Evolutionary conservation across 768 basidiomycete species (phyloP).

Genomic region (Phylloporus scabripes): DNA sequence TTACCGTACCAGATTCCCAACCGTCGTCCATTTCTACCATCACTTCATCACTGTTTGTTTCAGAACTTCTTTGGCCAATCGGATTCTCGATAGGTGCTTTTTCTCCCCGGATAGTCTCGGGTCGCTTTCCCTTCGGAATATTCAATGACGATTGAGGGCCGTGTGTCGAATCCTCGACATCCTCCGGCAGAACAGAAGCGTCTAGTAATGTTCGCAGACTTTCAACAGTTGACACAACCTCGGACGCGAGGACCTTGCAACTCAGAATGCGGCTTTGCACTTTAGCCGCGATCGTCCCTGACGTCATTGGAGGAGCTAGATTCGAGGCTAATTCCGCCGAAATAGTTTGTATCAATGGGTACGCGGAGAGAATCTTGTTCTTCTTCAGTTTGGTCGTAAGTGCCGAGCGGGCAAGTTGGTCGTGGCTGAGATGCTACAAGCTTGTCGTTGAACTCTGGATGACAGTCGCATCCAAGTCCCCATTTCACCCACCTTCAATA

Average conservation of each 20-base stretch:
- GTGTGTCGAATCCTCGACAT: slow-evolving; percentile 13
- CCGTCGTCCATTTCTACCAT: slow-evolving; percentile 21
- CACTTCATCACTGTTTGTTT: slow-evolving; percentile 9
- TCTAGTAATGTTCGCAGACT: slow-evolving; percentile 42
- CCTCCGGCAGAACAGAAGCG: slow-evolving; percentile 18
- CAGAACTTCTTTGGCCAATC: slow-evolving; percentile 13
- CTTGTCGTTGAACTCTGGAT: neutral
- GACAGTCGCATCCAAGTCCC: neutral
- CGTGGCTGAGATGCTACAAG: slow-evolving; percentile 50
- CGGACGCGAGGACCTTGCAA: slow-evolving; percentile 64
- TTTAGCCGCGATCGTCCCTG: slow-evolving; percentile 48
- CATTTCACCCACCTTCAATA: slow-evolving; percentile 54
- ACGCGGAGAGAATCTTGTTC: slow-evolving; percentile 51
- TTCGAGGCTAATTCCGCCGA: slow-evolving; percentile 38
- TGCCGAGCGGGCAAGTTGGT: slow-evolving; percentile 58
- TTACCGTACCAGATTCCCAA: slow-evolving; percentile 42
- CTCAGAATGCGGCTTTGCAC: slow-evolving; percentile 71
- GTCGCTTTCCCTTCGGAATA: slow-evolving; percentile 11
- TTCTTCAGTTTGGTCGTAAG: slow-evolving; percentile 70
- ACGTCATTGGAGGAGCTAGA: slow-evolving; percentile 29
- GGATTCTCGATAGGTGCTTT: neutral
- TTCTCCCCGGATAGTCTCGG: neutral
- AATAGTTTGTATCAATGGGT: slow-evolving; percentile 46
- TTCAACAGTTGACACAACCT: slow-evolving; percentile 47
- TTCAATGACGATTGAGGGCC: neutral